Conservation (phyloP, 2,329 filamentous ascomycete genomes). For the Aureobasidium sp. region DNA sequence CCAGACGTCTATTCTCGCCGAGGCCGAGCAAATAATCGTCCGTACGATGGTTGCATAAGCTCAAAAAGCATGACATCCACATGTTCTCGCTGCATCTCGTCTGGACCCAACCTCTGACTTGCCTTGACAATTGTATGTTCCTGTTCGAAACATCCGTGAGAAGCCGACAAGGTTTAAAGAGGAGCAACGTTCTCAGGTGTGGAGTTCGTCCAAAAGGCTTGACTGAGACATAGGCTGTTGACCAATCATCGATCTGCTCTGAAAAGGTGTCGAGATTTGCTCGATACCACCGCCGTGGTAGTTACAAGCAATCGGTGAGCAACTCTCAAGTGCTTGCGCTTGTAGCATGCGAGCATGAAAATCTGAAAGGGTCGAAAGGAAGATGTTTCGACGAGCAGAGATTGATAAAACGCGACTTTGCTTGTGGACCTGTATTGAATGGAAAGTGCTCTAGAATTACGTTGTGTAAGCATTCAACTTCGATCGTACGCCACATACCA, state of each 20-base stretch:
- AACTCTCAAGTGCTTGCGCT: too few relatives aligned
- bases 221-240: background rate
- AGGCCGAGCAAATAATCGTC: background rate
- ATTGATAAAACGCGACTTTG: background rate
- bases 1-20: background rate
- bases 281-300: too few relatives aligned
- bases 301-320: too few relatives aligned
- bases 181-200: background rate
- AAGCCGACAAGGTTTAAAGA: background rate
- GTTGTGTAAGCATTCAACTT: background rate
- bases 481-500: constrained; percentile 1
- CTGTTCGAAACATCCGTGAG: background rate
- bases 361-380: background rate
- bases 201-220: background rate
- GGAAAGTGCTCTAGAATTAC: background rate
- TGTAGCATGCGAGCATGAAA: too few relatives aligned
- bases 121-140: background rate
- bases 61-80: background rate
- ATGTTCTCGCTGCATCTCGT: background rate
- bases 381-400: background rate
- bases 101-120: background rate
- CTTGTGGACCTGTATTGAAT: background rate
- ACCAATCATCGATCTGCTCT: background rate
- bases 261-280: too few relatives aligned
- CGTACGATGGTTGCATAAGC: constrained; percentile 3